A percentile compares a stretch with the other conserved stretches of the same genome.
phyloP scores from a whole-genome alignment of 2,329 filamentous ascomycete species.

The Aspergillus fijiensis region DNA sequence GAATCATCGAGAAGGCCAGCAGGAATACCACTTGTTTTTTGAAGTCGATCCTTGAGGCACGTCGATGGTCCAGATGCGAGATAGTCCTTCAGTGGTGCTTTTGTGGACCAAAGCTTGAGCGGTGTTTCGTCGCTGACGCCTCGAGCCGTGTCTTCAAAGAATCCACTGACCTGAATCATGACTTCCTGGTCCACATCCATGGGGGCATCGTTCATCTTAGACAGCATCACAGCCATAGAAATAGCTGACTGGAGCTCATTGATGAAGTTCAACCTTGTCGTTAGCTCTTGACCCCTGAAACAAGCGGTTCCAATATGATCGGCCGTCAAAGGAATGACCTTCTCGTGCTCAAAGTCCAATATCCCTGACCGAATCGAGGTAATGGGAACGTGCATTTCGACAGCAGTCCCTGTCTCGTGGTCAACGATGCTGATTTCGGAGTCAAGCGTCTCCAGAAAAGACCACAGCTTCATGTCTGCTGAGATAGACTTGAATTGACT shows the following conservation, averaged over 20 bases:
- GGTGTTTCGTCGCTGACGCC: conserved; percentile 47
- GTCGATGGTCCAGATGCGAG: conserved; percentile 55
- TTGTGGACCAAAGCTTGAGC: conserved; percentile 35
- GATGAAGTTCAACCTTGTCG: conserved; percentile 30
- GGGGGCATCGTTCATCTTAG: conserved; percentile 42
- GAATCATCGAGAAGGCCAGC: conserved; percentile 29
- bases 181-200: conserved; percentile 55
- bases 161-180: conserved; percentile 59
- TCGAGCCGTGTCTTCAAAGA: conserved; percentile 62
- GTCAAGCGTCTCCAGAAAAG: conserved; percentile 63
- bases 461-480: conserved; percentile 61
- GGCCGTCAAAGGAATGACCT: conserved; percentile 32
- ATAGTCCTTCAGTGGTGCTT: conserved; percentile 47
- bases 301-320: conserved; percentile 33
- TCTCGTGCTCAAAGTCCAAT: conserved; percentile 34
- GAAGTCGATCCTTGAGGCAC: conserved; percentile 56
- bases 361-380: conserved; percentile 49
- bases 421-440: conserved; percentile 53
- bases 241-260: conserved; percentile 24
- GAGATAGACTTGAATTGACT: conserved; percentile 58
- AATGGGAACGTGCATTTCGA: conserved; percentile 61
- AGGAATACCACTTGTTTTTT: conserved; percentile 22
- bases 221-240: conserved; percentile 25
- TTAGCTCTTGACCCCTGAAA: conserved; percentile 31
- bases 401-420: conserved; percentile 39